A percentile compares a stretch with the other conserved stretches of the same genome.
Conservation (phyloP, 225 moss, liverwort and hornwort species). For the Lunularia cruciata region DNA sequence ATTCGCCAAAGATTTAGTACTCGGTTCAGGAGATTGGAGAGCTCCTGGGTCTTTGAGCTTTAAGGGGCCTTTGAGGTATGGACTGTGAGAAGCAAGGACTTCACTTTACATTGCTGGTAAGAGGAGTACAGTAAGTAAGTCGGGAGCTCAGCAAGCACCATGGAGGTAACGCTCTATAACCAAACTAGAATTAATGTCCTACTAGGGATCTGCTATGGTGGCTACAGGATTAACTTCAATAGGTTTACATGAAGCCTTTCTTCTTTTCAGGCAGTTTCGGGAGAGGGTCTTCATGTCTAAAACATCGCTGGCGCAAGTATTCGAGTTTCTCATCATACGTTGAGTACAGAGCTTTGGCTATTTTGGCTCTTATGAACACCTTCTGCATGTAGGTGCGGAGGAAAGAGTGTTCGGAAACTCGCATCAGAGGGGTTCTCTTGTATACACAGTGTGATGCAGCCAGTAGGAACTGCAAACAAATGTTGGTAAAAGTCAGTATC, state of each 20-base stretch:
- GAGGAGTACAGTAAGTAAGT: no score
- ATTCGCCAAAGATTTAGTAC: no score
- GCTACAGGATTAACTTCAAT: no score
- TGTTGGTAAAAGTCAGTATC: not conserved
- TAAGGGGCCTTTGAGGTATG: no score
- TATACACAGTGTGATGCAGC: slow-evolving; percentile 59
- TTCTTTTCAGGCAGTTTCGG: slow-evolving; percentile 58
- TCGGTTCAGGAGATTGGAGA: no score
- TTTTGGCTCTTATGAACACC: slow-evolving; percentile 58
- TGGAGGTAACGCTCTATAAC: no score
- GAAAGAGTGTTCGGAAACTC: slow-evolving; percentile 73
- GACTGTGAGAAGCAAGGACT: no score
- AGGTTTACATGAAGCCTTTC: slow-evolving; percentile 34
- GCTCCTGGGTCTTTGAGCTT: no score
- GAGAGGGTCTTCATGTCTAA: slow-evolving; percentile 55
- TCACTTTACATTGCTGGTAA: no score
- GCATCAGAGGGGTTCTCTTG: slow-evolving; percentile 35
- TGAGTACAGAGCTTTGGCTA: slow-evolving; percentile 59
- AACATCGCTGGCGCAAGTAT: slow-evolving; percentile 65
- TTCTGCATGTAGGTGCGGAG: slow-evolving; percentile 52
- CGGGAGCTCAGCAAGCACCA: no score
- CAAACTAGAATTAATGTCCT: no score
- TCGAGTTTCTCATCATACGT: slow-evolving; percentile 65
- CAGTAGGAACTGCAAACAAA: slow-evolving; percentile 50
- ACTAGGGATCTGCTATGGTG: no score